Conservation (phyloP, 257 asterid species). For the Plantago elongata region DNA sequence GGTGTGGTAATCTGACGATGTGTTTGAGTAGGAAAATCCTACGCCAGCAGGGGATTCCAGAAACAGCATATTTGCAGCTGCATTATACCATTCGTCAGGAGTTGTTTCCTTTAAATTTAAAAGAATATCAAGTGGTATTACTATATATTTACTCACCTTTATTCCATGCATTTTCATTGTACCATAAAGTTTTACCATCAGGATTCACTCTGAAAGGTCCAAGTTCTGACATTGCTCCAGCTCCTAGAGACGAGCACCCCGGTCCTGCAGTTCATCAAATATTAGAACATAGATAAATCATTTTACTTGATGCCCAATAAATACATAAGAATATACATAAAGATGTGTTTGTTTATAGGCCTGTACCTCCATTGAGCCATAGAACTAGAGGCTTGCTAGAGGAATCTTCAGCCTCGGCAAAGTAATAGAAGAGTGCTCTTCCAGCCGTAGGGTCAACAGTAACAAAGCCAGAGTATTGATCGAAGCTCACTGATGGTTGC, state of each 20-base stretch:
- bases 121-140: not conserved
- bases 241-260: conserved; percentile 30
- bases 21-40: conserved; percentile 43
- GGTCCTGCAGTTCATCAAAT: conserved; percentile 22
- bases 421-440: not conserved
- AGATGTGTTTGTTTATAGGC: too few species aligned
- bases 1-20: conserved; percentile 17
- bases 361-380: conserved; percentile 2
- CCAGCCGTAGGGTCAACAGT: not conserved
- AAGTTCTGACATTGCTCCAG: conserved; percentile 30
- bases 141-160: conserved; percentile 2
- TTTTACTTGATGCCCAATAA: not conserved
- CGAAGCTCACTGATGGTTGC: too few species aligned
- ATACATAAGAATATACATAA: not conserved
- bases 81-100: not conserved
- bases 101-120: not conserved
- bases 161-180: conserved; percentile 28
- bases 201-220: conserved; percentile 30
- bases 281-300: not conserved
- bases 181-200: conserved; percentile 25
- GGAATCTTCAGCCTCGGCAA: conserved; percentile 1
- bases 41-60: conserved; percentile 45
- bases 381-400: not conserved
- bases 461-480: not conserved
- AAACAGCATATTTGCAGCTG: conserved; percentile 35